Evolutionary conservation across 345 rosid species (phyloP).

Genomic region (Corchorus capsularis): DNA sequence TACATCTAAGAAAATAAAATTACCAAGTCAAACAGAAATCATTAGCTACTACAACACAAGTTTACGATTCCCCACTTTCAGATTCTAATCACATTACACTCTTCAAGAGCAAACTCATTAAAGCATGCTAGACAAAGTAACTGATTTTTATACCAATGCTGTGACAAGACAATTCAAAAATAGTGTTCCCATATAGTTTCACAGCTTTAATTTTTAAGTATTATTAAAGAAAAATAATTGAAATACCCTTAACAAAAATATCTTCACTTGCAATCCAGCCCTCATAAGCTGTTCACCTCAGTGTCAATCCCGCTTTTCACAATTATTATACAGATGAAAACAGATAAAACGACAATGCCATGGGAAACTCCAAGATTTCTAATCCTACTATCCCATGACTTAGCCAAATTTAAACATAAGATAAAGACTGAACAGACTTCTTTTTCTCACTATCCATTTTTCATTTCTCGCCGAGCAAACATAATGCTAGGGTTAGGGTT

Average conservation of each 20-base stretch:
- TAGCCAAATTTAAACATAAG: neutral
- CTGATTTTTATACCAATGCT: neutral
- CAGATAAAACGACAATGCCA: neutral
- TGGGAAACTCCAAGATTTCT: neutral
- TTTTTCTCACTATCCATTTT: neutral
- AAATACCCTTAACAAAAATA: neutral
- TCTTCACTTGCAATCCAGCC: neutral
- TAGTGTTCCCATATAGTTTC: neutral
- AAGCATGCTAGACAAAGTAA: neutral
- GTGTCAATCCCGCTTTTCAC: neutral
- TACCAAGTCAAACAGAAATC: no score
- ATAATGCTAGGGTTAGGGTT: constrained; percentile 18
- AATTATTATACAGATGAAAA: constrained; percentile 3
- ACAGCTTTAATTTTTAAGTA: neutral
- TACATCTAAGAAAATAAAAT: neutral
- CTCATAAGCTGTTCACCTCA: neutral
- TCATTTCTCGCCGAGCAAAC: neutral
- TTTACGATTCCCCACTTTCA: neutral
- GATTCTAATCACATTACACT: neutral
- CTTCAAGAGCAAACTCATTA: neutral
- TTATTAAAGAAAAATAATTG: neutral
- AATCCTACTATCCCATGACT: neutral
- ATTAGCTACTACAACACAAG: neutral
- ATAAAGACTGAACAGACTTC: neutral
- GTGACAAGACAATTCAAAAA: neutral